These are phyloP conservation scores for Penicillium sp. DNA, from an alignment of 2,329 filamentous ascomycete genomes.

Conservation along the genomic window DNA sequence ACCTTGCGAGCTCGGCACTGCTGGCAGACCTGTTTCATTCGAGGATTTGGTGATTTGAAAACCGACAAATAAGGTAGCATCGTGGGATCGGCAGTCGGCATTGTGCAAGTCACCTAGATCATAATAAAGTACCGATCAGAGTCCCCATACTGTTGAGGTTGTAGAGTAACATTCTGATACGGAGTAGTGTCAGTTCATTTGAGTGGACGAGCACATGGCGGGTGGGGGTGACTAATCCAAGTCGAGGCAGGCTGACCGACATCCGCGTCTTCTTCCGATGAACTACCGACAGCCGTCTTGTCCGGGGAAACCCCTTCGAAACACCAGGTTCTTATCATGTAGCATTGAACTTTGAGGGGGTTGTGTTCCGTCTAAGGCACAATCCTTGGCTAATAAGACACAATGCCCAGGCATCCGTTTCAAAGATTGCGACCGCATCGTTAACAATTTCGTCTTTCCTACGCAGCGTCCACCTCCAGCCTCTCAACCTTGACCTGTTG, in stretches of 20 bases:
- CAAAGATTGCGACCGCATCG: background rate
- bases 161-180: background rate
- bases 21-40: background rate
- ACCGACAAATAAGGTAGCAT: background rate
- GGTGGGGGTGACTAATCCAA: background rate
- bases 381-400: background rate
- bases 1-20: background rate
- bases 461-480: background rate
- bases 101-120: background rate
- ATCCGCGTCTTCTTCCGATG: background rate
- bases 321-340: background rate
- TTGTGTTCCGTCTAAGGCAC: background rate
- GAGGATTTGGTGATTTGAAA: background rate
- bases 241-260: background rate
- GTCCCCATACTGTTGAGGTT: background rate
- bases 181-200: background rate
- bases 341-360: background rate
- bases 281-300: background rate
- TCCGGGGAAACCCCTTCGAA: background rate
- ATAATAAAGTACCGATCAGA: background rate
- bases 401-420: background rate
- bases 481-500: background rate
- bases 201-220: background rate
- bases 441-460: background rate
- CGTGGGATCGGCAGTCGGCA: background rate